Evolutionary conservation across 2,329 filamentous ascomycete genomes (phyloP).

Genomic region (Diplocarpon mali): DNA sequence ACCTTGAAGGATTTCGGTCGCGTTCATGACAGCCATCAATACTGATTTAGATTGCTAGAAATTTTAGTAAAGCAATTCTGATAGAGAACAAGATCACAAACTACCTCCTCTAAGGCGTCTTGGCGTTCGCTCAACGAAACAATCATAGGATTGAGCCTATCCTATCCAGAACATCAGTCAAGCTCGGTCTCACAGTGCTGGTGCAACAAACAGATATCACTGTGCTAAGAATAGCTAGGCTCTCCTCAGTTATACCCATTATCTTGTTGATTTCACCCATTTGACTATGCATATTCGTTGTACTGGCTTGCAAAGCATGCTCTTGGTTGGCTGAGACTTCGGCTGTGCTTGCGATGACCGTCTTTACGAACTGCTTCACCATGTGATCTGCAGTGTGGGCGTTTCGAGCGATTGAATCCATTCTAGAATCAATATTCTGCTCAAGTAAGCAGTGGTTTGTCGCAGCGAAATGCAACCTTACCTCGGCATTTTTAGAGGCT

Average conservation of each 20-base stretch:
- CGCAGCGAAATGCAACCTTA: constrained; percentile 2
- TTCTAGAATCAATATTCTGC: constrained; percentile 14
- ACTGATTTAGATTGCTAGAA: constrained; percentile 18
- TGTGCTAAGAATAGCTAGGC: constrained; percentile 9
- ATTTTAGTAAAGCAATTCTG: background rate
- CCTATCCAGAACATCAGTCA: background rate
- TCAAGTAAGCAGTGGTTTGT: background rate
- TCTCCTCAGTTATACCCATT: constrained; percentile 16
- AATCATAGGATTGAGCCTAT: constrained; percentile 15
- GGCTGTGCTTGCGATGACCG: constrained; percentile 17
- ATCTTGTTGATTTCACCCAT: constrained; percentile 17
- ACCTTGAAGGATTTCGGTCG: constrained; percentile 17
- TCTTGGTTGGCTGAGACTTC: constrained; percentile 24
- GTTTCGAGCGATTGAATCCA: constrained; percentile 11
- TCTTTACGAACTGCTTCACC: constrained; percentile 12
- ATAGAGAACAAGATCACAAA: background rate
- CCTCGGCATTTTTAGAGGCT: constrained; percentile 16
- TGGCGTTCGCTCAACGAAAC: constrained; percentile 16
- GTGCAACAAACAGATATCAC: constrained; percentile 13
- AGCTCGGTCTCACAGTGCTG: background rate
- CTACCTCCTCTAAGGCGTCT: constrained; percentile 19
- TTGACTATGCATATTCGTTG: constrained; percentile 12
- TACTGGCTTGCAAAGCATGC: constrained; percentile 18
- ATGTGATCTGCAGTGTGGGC: constrained; percentile 10
- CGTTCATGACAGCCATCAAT: constrained; percentile 15